Base-by-base conservation (phyloP, 2,329 filamentous ascomycete species). In the Macrophomina tecta region DNA sequence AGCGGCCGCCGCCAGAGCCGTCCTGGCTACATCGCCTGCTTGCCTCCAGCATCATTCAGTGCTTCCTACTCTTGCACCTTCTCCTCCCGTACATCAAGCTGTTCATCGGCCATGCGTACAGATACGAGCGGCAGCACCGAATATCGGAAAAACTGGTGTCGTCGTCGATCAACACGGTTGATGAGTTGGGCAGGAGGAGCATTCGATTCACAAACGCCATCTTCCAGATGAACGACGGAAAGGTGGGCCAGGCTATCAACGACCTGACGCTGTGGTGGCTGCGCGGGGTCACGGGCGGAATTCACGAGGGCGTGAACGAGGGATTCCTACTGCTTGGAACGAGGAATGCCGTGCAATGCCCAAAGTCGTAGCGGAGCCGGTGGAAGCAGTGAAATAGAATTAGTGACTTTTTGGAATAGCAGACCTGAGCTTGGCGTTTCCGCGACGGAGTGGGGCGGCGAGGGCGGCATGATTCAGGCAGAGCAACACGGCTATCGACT, bases 41-140 rank as follows among this genome's bases (percentile, higher is more conserved):
- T 0, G 87, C 88, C 5, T 81, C 81, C 18, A 74, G 81, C 1
- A 86, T 90, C 7, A 77, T 90, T 55, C 82, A 86, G 40, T 65
- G 88, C 1, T 87, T 91, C 70, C 75, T 91, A 5, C 70, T 89
- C 7, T 66, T 87, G 32, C 86, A 89, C 64, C 82, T 90, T 56
- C 69, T 90, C 16, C 75, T 90, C 11, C 89, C 90, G 1, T 90
- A 90, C 72, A 72, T 89, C 38, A 83, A 86, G 69, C 72, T 84
- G 4, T 75, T 90, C 12, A 70, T 89, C 14, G 81, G 81, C 16
- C 77, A 83, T 16, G 81, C 85, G 16, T 89, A 88, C 69, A 80
- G 83, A 58, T 89, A 89, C 69, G 90, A 93, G 74, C 84, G 88
- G 16, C 84, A 87, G 70, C 86, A 92, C 77, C 86, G 86, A 69